These are phyloP conservation scores for Rhynchospora breviuscula DNA, from an alignment of 176 grass and related monocot species.

Conservation along the genomic window DNA sequence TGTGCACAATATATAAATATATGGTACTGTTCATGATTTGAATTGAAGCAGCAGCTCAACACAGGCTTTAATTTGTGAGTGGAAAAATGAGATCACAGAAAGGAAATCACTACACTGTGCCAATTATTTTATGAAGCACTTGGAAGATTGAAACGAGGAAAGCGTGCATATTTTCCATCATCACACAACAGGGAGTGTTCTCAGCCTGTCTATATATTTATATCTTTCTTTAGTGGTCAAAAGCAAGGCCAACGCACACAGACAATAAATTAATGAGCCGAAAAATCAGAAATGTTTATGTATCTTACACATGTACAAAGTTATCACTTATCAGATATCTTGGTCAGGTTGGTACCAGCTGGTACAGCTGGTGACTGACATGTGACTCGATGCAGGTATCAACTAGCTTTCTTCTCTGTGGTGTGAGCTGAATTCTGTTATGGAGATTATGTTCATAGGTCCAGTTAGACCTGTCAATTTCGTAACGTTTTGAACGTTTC, in stretches of 20 bases:
- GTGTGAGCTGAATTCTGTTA: not conserved
- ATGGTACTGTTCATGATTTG: not conserved
- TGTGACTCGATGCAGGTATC: not conserved
- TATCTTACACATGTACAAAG: not conserved
- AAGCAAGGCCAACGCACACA: too few species aligned
- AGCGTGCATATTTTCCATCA: not conserved
- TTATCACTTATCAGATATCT: not conserved
- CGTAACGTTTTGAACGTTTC: too few species aligned
- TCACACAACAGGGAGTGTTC: not conserved
- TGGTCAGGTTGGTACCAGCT: slow-evolving; percentile 3
- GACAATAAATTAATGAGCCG: too few species aligned
- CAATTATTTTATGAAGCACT: too few species aligned
- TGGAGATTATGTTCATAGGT: not conserved
- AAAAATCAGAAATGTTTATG: too few species aligned
- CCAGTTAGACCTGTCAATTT: too few species aligned
- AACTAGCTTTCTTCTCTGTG: not conserved
- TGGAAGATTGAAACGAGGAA: too few species aligned
- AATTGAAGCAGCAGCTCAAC: not conserved
- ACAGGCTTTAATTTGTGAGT: not conserved
- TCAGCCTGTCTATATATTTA: too few species aligned
- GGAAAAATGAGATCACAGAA: too few species aligned
- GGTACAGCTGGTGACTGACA: slow-evolving; percentile 6
- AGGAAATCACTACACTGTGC: too few species aligned
- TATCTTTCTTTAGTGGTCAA: too few species aligned
- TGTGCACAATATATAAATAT: too few species aligned